These are phyloP conservation scores for Saitozyma podzolica DNA, from an alignment of 768 basidiomycete species.

Conservation along the genomic window DNA sequence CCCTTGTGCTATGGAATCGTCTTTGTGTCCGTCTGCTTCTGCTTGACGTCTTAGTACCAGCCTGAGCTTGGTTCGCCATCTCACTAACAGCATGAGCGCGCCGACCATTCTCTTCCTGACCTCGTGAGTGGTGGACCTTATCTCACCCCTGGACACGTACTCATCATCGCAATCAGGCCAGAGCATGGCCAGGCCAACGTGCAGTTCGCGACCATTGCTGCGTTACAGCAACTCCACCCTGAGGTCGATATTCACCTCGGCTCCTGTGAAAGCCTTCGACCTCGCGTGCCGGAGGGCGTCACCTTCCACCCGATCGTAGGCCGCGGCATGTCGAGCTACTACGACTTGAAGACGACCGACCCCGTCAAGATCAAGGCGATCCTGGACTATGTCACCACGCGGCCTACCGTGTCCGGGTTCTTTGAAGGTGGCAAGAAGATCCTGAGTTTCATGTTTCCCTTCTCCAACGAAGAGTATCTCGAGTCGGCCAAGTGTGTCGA, in stretches of 20 bases:
- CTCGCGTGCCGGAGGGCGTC: constrained; percentile 5
- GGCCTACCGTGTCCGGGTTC: too few relatives aligned
- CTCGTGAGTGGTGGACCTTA: too few relatives aligned
- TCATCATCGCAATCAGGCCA: constrained; percentile 1
- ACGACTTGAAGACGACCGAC: too few relatives aligned
- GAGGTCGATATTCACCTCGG: constrained; percentile 13
- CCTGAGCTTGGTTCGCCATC: too few relatives aligned
- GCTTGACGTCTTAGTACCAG: too few relatives aligned
- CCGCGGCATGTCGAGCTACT: background rate
- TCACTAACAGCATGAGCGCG: too few relatives aligned
- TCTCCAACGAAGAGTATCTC: constrained; percentile 18
- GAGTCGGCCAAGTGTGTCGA: constrained; percentile 10
- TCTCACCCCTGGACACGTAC: too few relatives aligned
- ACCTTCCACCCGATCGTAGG: constrained; percentile 7
- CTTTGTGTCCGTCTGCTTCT: too few relatives aligned
- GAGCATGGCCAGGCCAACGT: constrained; percentile 17
- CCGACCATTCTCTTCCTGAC: too few relatives aligned
- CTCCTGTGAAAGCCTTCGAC: constrained; percentile 2
- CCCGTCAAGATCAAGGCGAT: too few relatives aligned
- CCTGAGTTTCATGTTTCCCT: constrained; percentile 13
- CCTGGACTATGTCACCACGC: too few relatives aligned
- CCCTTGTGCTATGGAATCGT: too few relatives aligned
- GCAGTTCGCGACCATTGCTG: constrained; percentile 10
- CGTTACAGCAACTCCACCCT: constrained; percentile 4
- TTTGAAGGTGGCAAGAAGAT: background rate